A percentile compares a stretch with the other conserved stretches of the same genome.
These are phyloP conservation scores for Kluyveromyces marxianus DNA, from an alignment of 1,139 yeast species.

Conservation along the genomic window DNA sequence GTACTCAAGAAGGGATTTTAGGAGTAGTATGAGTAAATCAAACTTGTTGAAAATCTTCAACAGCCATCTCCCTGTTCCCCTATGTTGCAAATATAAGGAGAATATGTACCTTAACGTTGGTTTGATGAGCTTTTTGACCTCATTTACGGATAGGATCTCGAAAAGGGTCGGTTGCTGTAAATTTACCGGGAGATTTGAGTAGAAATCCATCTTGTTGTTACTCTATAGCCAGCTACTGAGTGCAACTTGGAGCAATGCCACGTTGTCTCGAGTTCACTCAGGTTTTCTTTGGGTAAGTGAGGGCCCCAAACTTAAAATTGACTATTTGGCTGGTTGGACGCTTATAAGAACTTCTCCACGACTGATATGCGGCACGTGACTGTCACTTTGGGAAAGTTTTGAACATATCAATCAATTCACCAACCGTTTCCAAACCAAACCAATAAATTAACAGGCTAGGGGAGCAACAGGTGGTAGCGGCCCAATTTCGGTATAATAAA, in stretches of 20 bases:
- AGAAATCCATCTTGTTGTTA: constrained; percentile 23
- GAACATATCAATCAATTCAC: no score
- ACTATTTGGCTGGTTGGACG: no score
- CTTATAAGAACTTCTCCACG: no score
- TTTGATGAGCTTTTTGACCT: constrained; percentile 67
- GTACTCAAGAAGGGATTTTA: constrained; percentile 68
- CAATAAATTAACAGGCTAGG: no score
- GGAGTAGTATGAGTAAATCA: constrained; percentile 41
- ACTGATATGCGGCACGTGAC: no score
- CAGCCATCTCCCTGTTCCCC: constrained; percentile 1
- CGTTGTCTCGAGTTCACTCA: not conserved
- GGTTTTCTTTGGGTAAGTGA: not conserved
- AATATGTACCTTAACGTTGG: constrained; percentile 78
- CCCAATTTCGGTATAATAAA: no score
- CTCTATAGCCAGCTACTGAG: not conserved
- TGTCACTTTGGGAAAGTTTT: no score
- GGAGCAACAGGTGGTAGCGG: no score
- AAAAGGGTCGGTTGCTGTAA: constrained; percentile 25
- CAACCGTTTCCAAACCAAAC: no score
- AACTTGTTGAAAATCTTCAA: constrained; percentile 1
- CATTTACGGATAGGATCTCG: constrained; percentile 63
- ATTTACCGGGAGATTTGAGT: constrained; percentile 24
- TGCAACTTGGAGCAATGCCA: no score
- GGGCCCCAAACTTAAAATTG: no score
- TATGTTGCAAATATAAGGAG: constrained; percentile 42